A percentile compares a stretch with the other conserved stretches of the same genome.
These are phyloP conservation scores for Alternaria sp. DNA, from an alignment of 2,329 filamentous ascomycete genomes.

Conservation along the genomic window DNA sequence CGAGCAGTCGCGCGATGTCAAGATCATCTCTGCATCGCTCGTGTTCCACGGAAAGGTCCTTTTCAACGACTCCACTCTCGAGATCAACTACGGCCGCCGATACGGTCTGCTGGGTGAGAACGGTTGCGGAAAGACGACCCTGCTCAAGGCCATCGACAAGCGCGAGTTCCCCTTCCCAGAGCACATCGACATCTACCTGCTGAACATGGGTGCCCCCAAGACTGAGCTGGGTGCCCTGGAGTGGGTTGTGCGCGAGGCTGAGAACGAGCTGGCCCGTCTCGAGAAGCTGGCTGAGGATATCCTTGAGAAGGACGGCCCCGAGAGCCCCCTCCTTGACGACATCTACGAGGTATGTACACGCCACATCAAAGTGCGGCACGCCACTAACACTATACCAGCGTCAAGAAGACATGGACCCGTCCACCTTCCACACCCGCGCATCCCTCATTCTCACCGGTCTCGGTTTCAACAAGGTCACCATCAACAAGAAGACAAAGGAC, in stretches of 20 bases:
- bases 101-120: conserved; percentile 98
- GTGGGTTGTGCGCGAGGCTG: conserved; percentile 95
- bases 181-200: conserved; percentile 95
- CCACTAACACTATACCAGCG: conserved; percentile 63
- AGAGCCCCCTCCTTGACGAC: conserved; percentile 88
- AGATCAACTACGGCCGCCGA: conserved; percentile 88
- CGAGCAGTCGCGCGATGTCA: conserved; percentile 86
- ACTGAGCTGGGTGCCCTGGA: conserved; percentile 89
- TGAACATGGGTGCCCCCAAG: conserved; percentile 95
- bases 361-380: background rate
- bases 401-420: conserved; percentile 98
- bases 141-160: conserved; percentile 91
- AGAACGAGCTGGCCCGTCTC: conserved; percentile 88
- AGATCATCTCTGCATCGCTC: conserved; percentile 90
- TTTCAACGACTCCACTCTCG: conserved; percentile 90
- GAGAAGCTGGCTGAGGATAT: conserved; percentile 89
- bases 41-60: conserved; percentile 98
- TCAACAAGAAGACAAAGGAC: conserved; percentile 99
- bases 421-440: conserved; percentile 93
- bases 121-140: conserved; percentile 98
- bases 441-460: conserved; percentile 98
- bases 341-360: conserved; percentile 81
- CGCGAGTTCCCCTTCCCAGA: conserved; percentile 96
- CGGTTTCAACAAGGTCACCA: conserved; percentile 97
- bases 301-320: conserved; percentile 89